Evolutionary conservation across 164 flowering plant species (phyloP).

Genomic region (Piper betle): DNA sequence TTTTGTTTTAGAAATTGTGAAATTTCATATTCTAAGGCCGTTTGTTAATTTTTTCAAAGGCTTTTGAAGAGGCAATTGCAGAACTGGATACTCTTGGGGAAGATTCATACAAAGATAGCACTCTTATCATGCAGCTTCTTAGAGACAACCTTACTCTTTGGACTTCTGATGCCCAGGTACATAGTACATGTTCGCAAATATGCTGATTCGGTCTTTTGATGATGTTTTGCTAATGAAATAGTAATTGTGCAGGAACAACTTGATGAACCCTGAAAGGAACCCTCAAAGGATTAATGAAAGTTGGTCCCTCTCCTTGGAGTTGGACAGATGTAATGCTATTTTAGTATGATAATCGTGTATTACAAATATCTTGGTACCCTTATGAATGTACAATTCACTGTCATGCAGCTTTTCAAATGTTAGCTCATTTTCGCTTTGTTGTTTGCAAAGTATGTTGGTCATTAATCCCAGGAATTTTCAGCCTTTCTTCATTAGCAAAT

Average conservation of each 20-base stretch:
- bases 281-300: not conserved
- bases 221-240: too few relatives aligned
- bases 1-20: not conserved
- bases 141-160: conserved; percentile 80
- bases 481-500: too few relatives aligned
- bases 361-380: not conserved
- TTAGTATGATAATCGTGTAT: not conserved
- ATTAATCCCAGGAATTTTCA: too few relatives aligned
- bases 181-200: not conserved
- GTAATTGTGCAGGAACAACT: conserved; percentile 42
- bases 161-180: conserved; percentile 69
- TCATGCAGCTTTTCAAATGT: not conserved
- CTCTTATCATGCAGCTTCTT: conserved; percentile 76
- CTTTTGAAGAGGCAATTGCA: conserved; percentile 56
- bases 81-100: conserved; percentile 54
- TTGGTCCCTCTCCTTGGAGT: not conserved
- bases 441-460: too few relatives aligned
- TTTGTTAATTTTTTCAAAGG: conserved; percentile 14
- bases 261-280: conserved; percentile 33
- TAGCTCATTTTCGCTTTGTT: not conserved
- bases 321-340: not conserved
- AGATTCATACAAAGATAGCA: conserved; percentile 63
- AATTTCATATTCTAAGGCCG: not conserved
- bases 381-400: not conserved
- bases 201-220: too few relatives aligned